These are phyloP conservation scores for Blastocrithidia nonstop DNA, from an alignment of 208 protist genomes.

Conservation along the genomic window DNA sequence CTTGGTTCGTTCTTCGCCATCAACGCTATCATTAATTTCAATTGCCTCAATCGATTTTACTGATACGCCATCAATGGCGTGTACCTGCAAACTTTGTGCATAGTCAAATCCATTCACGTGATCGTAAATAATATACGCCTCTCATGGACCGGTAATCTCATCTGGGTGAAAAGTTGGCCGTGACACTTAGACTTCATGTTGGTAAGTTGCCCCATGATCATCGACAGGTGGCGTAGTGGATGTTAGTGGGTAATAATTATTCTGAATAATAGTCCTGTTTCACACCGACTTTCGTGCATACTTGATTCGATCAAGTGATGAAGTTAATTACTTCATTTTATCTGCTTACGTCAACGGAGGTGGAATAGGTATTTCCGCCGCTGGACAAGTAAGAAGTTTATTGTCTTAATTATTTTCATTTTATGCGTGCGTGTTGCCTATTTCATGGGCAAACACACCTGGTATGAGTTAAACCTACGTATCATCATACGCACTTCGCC, in stretches of 20 bases:
- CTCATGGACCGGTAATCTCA: conserved; percentile 82
- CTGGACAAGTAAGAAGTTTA: too few relatives aligned
- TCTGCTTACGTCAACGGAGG: too few relatives aligned
- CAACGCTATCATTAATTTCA: too few relatives aligned
- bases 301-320: conserved; percentile 68
- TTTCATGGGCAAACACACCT: conserved; percentile 22
- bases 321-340: too few relatives aligned
- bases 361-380: too few relatives aligned
- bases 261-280: conserved; percentile 52
- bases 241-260: conserved; percentile 77
- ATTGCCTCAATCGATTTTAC: conserved; percentile 36
- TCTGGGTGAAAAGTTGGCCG: conserved; percentile 76
- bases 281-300: conserved; percentile 38
- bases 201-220: conserved; percentile 9
- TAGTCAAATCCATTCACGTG: conserved; percentile 40
- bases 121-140: conserved; percentile 71
- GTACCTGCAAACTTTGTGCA: conserved; percentile 38
- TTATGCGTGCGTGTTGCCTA: background rate
- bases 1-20: too few relatives aligned
- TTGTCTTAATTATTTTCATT: background rate
- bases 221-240: conserved; percentile 17
- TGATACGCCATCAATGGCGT: conserved; percentile 40
- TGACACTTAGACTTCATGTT: conserved; percentile 21
- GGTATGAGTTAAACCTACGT: conserved; percentile 59
- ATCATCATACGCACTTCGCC: conserved; percentile 53